A percentile compares a stretch with the other conserved stretches of the same genome.
Evolutionary conservation across 257 asterid genomes (phyloP).

Genomic region (Gentiana dahurica): DNA sequence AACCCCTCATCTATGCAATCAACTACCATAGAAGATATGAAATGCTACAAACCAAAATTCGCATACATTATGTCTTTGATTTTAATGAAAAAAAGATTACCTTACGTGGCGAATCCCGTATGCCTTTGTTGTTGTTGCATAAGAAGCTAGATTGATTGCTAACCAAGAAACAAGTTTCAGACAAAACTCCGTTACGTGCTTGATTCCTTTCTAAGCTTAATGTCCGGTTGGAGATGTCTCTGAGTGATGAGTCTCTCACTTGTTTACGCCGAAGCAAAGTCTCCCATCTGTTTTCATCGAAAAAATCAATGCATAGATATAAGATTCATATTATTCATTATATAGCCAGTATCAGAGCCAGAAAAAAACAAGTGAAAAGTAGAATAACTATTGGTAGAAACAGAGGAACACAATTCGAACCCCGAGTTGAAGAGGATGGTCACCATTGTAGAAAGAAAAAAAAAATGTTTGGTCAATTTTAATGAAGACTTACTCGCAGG

Average conservation of each 20-base stretch:
- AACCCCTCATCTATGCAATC: not conserved
- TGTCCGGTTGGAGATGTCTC: slow-evolving; percentile 23
- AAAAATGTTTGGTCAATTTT: too few species aligned
- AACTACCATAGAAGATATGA: too few species aligned
- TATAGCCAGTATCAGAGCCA: not conserved
- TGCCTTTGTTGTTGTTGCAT: slow-evolving; percentile 16
- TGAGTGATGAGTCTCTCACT: slow-evolving; percentile 26
- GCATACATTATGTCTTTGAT: too few species aligned
- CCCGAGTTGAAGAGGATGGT: too few species aligned
- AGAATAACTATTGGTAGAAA: too few species aligned
- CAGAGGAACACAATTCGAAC: too few species aligned
- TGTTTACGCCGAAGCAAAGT: slow-evolving; percentile 38
- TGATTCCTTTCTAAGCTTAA: slow-evolving; percentile 44
- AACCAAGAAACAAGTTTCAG: slow-evolving; percentile 29
- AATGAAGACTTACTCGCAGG: slow-evolving; percentile 46
- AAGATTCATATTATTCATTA: slow-evolving; percentile 4
- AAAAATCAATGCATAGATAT: slow-evolving; percentile 57
- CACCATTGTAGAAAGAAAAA: too few species aligned
- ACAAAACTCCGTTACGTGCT: slow-evolving; percentile 31
- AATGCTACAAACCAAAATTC: too few species aligned
- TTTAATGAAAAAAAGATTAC: slow-evolving; percentile 18
- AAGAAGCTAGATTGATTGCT: slow-evolving; percentile 27
- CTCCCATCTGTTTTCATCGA: slow-evolving; percentile 47
- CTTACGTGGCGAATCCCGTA: slow-evolving; percentile 36
- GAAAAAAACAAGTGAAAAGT: not conserved